Evolutionary conservation across 192 early-diverging fungal species (phyloP).

Genomic region (Spizellomyces sp.): DNA sequence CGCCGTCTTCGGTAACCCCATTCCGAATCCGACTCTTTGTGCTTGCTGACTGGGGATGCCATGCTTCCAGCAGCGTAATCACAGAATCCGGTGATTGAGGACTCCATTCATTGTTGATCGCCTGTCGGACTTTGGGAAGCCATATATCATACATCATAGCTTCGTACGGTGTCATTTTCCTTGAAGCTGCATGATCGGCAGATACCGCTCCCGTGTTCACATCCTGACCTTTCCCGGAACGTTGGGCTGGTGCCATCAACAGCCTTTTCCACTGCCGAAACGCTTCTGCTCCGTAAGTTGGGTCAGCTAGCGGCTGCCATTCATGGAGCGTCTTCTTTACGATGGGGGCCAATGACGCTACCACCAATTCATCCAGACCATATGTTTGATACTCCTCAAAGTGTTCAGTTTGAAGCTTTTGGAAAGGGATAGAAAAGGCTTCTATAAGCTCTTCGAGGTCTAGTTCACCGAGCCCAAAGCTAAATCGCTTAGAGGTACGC

Average conservation of each 20-base stretch:
- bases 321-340: constrained; percentile 48
- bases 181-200: neutral
- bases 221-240: neutral
- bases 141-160: constrained; percentile 74
- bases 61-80: constrained; percentile 69
- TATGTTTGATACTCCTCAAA: constrained; percentile 58
- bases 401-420: constrained; percentile 57
- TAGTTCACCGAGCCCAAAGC: neutral
- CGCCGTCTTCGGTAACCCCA: constrained; percentile 4
- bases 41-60: constrained; percentile 42
- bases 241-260: constrained; percentile 40
- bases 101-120: constrained; percentile 80
- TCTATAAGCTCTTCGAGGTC: constrained; percentile 19
- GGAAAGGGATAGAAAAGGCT: constrained; percentile 55
- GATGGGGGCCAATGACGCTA: constrained; percentile 59
- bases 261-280: constrained; percentile 63
- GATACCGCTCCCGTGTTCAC: neutral
- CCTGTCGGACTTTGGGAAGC: constrained; percentile 75
- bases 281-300: constrained; percentile 49
- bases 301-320: constrained; percentile 72
- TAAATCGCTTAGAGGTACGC: constrained; percentile 12
- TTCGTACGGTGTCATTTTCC: constrained; percentile 76
- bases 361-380: constrained; percentile 67
- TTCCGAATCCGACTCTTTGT: too few species aligned
- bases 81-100: constrained; percentile 66